phyloP scores from a whole-genome alignment of 495 filamentous ascomycete species.

The Haplographium delicatum region DNA sequence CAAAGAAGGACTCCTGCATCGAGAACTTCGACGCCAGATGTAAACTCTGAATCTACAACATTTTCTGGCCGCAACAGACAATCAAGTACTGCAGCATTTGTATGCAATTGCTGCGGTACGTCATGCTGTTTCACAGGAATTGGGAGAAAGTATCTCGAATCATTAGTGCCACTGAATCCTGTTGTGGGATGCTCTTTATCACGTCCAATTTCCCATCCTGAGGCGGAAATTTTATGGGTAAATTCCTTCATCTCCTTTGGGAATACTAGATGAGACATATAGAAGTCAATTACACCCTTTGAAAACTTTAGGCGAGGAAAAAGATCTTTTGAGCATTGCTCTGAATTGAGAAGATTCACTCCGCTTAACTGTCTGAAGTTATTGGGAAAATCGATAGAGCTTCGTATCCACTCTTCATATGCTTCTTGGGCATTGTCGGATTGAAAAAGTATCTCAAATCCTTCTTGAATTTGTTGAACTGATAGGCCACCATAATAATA shows the following conservation, averaged over 20 bases:
- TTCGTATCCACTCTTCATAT: constrained; percentile 48
- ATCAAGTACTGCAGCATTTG: constrained; percentile 59
- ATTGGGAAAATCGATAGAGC: constrained; percentile 30
- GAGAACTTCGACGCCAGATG: constrained; percentile 13
- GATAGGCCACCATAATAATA: constrained; percentile 65
- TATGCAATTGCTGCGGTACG: constrained; percentile 49
- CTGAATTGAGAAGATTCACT: constrained; percentile 55
- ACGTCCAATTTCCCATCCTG: constrained; percentile 63
- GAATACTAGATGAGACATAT: constrained; percentile 57
- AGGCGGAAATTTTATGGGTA: constrained; percentile 58
- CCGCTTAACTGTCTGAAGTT: constrained; percentile 43
- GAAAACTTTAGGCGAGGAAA: constrained; percentile 49
- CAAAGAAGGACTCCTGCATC: constrained; percentile 43
- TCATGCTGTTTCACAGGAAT: constrained; percentile 51
- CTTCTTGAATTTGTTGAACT: constrained; percentile 43
- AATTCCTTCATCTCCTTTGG: constrained; percentile 61
- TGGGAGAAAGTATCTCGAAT: constrained; percentile 53
- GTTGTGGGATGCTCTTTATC: constrained; percentile 45
- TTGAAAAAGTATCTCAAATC: constrained; percentile 44
- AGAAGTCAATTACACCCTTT: constrained; percentile 57
- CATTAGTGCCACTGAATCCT: constrained; percentile 72
- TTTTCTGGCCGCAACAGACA: constrained; percentile 55
- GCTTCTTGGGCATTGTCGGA: constrained; percentile 51
- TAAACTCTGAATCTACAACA: constrained; percentile 29
- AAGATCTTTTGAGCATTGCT: constrained; percentile 34